These are phyloP conservation scores for Umbellularia californica DNA, from an alignment of 164 flowering plant genomes.

Conservation along the genomic window DNA sequence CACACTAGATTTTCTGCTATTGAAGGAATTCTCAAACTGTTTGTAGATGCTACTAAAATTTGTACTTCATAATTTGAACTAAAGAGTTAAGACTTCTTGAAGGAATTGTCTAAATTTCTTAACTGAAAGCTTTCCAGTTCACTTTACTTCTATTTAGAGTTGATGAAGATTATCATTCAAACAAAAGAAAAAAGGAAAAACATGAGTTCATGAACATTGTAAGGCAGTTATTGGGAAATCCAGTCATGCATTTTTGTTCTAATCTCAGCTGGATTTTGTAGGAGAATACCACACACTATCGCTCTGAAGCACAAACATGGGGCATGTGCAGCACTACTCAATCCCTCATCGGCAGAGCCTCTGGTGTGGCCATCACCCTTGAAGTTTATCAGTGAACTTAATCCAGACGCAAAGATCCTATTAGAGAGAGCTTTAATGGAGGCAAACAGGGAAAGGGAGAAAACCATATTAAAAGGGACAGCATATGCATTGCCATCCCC, in stretches of 20 bases:
- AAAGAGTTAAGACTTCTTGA: not conserved
- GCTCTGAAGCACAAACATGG: slow-evolving; percentile 73
- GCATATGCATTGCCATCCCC: slow-evolving; percentile 53
- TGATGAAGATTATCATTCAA: not conserved
- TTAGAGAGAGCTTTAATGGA: slow-evolving; percentile 83
- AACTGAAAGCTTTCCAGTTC: not conserved
- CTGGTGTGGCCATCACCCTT: slow-evolving; percentile 98
- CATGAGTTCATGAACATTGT: too few relatives aligned
- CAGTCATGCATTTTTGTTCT: not conserved
- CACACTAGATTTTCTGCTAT: too few relatives aligned
- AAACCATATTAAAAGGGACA: slow-evolving; percentile 58
- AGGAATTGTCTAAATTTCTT: not conserved
- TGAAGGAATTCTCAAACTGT: too few relatives aligned
- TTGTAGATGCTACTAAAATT: too few relatives aligned
- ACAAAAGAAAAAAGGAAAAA: too few relatives aligned
- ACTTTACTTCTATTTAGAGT: not conserved
- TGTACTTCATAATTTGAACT: not conserved
- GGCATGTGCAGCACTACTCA: slow-evolving; percentile 79
- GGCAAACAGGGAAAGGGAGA: slow-evolving; percentile 86
- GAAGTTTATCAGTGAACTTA: slow-evolving; percentile 88
- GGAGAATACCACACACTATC: slow-evolving; percentile 81
- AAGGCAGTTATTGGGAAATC: too few relatives aligned
- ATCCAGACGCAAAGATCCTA: slow-evolving; percentile 73
- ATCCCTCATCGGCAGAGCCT: slow-evolving; percentile 91
- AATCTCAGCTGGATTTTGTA: slow-evolving; percentile 26